A percentile compares a stretch with the other conserved stretches of the same genome.
Evolutionary conservation across 495 filamentous ascomycete genomes (phyloP).

Genomic region (Parathielavia hyrcaniae): DNA sequence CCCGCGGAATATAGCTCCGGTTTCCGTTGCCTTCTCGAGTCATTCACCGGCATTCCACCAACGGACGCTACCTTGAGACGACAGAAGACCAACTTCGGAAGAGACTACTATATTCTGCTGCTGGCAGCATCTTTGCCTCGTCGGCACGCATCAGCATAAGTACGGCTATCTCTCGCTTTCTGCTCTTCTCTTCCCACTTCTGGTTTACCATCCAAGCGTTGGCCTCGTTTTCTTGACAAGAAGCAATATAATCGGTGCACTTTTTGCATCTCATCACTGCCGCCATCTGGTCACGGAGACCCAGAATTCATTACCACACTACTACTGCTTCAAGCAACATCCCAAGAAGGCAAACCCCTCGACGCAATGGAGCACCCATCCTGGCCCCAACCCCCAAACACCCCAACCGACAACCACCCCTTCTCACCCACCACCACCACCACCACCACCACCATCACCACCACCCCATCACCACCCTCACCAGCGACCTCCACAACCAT

Average conservation of each 20-base stretch:
- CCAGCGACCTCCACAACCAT: not conserved
- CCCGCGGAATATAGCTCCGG: not conserved
- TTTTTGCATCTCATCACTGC: not conserved
- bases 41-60: constrained; percentile 10
- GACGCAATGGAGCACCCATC: constrained; percentile 19
- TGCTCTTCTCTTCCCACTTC: not conserved
- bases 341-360: not conserved
- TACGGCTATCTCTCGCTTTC: constrained; percentile 5
- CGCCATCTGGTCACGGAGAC: not conserved
- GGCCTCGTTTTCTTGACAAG: not conserved
- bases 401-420: not conserved
- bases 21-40: not conserved
- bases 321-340: not conserved
- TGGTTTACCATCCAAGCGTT: not conserved
- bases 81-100: constrained; percentile 9
- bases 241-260: not conserved
- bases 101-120: constrained; percentile 16
- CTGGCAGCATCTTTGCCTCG: constrained; percentile 14
- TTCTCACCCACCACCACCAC: not conserved
- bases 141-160: constrained; percentile 1
- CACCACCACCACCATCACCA: constrained; percentile 10
- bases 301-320: not conserved
- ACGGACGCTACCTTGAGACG: not conserved
- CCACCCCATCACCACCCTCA: not conserved
- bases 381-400: constrained; percentile 5